Evolutionary conservation across 208 protist species (phyloP).

Genomic region (Porcisia hertigi): DNA sequence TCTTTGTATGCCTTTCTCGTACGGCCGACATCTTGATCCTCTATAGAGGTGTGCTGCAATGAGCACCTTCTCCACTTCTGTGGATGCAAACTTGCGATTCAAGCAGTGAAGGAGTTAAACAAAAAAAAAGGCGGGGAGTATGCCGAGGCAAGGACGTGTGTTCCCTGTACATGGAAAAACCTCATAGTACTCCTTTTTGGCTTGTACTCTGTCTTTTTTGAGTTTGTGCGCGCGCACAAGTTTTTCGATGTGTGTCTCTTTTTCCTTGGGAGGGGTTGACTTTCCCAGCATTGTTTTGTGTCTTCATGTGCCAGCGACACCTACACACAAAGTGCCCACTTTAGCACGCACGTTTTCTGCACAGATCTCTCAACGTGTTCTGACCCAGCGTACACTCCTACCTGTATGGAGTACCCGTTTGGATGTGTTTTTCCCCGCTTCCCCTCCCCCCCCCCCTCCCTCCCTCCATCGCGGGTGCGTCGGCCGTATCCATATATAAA

Average conservation of each 20-base stretch:
- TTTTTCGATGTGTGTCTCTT: neutral
- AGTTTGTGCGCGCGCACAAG: neutral
- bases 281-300: neutral
- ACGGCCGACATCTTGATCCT: neutral
- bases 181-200: neutral
- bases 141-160: neutral
- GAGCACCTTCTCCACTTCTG: neutral
- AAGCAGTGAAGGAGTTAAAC: neutral
- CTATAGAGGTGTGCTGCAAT: neutral
- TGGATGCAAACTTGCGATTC: neutral
- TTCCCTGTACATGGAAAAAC: neutral
- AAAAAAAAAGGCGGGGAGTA: neutral
- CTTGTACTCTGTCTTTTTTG: conserved; percentile 1
- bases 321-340: neutral
- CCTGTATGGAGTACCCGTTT: neutral
- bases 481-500: too few species aligned
- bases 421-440: neutral
- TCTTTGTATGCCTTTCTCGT: neutral
- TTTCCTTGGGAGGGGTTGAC: conserved; percentile 4
- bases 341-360: neutral
- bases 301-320: neutral
- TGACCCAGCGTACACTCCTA: neutral
- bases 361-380: neutral
- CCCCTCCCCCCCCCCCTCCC: neutral
- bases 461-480: neutral